phyloP scores from a whole-genome alignment of 2,329 filamentous ascomycete genomes.

The Torrubiellomyces zombiae region DNA sequence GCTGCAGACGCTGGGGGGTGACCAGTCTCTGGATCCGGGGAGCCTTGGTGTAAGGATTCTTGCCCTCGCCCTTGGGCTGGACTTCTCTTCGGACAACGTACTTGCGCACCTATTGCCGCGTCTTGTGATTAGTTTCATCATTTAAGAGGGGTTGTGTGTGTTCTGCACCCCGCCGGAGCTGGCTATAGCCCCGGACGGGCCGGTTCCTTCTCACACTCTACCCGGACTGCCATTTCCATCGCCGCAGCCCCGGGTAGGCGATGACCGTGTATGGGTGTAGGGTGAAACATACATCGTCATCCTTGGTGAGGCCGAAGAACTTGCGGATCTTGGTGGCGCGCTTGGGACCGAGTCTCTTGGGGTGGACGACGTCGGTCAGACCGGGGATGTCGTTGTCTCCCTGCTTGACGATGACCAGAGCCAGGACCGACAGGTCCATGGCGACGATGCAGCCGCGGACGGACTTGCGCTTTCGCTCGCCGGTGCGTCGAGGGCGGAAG shows the following conservation, averaged over 20 bases:
- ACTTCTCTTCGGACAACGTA: slow-evolving; percentile 99
- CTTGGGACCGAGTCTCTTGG: slow-evolving; percentile 99
- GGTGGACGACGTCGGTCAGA: slow-evolving; percentile 92
- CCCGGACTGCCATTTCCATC: slow-evolving; percentile 26
- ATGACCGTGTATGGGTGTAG: slow-evolving; percentile 42
- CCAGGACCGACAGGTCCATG: slow-evolving; percentile 87
- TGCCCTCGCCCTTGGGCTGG: slow-evolving; percentile 92
- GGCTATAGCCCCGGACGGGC: too few relatives aligned
- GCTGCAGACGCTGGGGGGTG: slow-evolving; percentile 98
- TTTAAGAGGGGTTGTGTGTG: slow-evolving; percentile 4
- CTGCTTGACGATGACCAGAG: slow-evolving; percentile 94
- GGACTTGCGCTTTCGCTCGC: slow-evolving; percentile 99
- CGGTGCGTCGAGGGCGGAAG: slow-evolving; percentile 94
- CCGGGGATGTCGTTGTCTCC: slow-evolving; percentile 88
- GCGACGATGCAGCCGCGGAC: slow-evolving; percentile 98
- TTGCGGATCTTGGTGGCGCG: slow-evolving; percentile 98
- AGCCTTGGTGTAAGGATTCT: slow-evolving; percentile 98
- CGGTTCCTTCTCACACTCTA: slow-evolving; percentile 41
- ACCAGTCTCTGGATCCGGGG: slow-evolving; percentile 99
- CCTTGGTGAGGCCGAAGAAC: slow-evolving; percentile 99
- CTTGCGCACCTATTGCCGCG: slow-evolving; percentile 67
- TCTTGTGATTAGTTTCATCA: slow-evolving; percentile 20
- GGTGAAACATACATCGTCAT: slow-evolving; percentile 90
- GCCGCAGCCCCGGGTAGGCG: slow-evolving; percentile 47
- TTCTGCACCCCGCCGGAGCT: slow-evolving; percentile 9